Evolutionary conservation across 1,284 basidiomycete genomes (phyloP), one percentile per base, ranked within the genome.

Genomic region (Cryptococcus sp.): DNA sequence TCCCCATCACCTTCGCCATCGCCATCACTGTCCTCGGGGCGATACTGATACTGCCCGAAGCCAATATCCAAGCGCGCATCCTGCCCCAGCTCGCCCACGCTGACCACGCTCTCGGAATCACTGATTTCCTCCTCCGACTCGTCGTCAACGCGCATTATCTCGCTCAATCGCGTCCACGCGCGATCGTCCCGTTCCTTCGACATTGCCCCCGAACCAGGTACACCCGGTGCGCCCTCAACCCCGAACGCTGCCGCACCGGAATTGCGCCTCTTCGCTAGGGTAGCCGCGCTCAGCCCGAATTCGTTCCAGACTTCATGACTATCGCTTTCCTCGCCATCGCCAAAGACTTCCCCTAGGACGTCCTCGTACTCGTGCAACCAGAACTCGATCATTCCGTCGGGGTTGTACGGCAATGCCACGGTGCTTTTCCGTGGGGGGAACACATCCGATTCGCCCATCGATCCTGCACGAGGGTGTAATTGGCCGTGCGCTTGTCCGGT

Each of bases 91-190:
- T 94, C 91, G 45, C 89, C 91, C 53, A 95, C 91, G 10, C 88
- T 86, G 11, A 84, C 90, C 35, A 93, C 89, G 70, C 90, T 93
- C 78, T 94, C 92, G 66, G 86, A 90, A 76, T 94, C 92, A 70
- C 89, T 91, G 66, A 93, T 92, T 5, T 63, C 61, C 20, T 71
- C 70, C 20, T 67, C 71, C 5, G 58, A 61, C 17, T 48, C 50
- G 20, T 38, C 60, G 19, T 58, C 60, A 11, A 64, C 69, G 50
- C 62, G 58, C 71, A 76, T 75, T 16, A 78, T 72, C 51, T 75
- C 75, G 8, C 65, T 70, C 35, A 77, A 58, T 38, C 68, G 63
- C 50, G 65, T 70, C 76, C 77, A 77, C 3, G 75, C 72, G 10
- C 66, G 62, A 59, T 71, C 73, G 56, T 72, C 68, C 13, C 68